Conservation (phyloP, 2,329 filamentous ascomycete genomes). For the Colletotrichum costaricense region DNA sequence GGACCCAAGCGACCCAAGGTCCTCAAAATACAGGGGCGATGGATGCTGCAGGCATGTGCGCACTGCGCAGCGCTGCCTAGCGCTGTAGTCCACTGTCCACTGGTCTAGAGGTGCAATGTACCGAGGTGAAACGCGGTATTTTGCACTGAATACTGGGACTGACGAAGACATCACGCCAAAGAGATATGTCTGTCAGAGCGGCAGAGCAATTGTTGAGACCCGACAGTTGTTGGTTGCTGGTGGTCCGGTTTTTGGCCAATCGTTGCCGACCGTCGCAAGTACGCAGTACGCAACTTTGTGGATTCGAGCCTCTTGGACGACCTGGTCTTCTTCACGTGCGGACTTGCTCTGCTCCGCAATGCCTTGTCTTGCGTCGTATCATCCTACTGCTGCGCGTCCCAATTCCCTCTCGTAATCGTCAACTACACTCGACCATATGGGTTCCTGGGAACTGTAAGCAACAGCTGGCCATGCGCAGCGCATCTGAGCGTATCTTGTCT, state of each 20-base stretch:
- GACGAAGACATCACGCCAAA: not conserved
- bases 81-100: too few relatives aligned
- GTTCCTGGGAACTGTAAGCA: not conserved
- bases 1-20: constrained; percentile 5
- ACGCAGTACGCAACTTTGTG: not conserved
- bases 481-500: not conserved
- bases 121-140: not conserved
- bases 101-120: not conserved
- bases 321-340: not conserved
- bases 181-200: not conserved
- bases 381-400: not conserved
- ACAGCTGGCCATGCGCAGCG: not conserved
- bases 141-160: not conserved
- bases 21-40: constrained; percentile 7
- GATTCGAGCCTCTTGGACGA: not conserved
- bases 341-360: constrained; percentile 20
- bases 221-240: not conserved
- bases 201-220: not conserved
- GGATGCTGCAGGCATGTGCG: not conserved
- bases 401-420: constrained; percentile 12
- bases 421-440: not conserved
- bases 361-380: not conserved
- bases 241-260: not conserved
- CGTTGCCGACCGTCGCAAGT: not conserved
- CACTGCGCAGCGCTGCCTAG: not conserved